Evolutionary conservation across 2,329 filamentous ascomycete genomes (phyloP).

Genomic region (Xylaria sp.): DNA sequence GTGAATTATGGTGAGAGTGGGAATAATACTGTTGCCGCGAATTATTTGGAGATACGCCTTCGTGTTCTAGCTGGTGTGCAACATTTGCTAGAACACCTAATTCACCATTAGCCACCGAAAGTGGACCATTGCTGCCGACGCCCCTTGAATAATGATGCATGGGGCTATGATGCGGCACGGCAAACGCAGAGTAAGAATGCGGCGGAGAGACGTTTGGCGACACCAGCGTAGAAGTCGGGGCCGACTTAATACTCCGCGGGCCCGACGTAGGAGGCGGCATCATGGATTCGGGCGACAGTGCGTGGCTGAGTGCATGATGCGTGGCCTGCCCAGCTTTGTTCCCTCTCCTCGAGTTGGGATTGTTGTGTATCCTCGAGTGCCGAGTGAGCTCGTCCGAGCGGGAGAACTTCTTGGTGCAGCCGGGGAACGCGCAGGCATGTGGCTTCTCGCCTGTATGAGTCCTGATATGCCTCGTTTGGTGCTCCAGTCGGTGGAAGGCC

Average conservation of each 20-base stretch:
- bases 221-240: conserved; percentile 83
- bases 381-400: conserved; percentile 96
- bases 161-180: conserved; percentile 56
- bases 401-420: conserved; percentile 97
- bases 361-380: conserved; percentile 98
- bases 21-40: conserved; percentile 65
- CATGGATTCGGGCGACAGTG: conserved; percentile 71
- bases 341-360: conserved; percentile 93
- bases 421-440: conserved; percentile 93
- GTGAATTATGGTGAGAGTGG: conserved; percentile 60
- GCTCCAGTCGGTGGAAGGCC: conserved; percentile 97
- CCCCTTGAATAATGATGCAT: conserved; percentile 63
- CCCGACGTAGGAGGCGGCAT: conserved; percentile 74
- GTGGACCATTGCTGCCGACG: conserved; percentile 54
- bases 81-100: conserved; percentile 71
- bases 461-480: conserved; percentile 90
- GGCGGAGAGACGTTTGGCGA: conserved; percentile 98
- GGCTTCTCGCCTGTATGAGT: conserved; percentile 99
- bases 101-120: conserved; percentile 57
- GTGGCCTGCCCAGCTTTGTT: conserved; percentile 76
- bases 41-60: conserved; percentile 58
- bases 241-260: conserved; percentile 86
- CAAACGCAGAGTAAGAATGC: conserved; percentile 84
- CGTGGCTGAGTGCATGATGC: conserved; percentile 57
- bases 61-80: conserved; percentile 71